Base-by-base conservation (phyloP, 495 filamentous ascomycete species). In the Penicillium crystallinum region DNA sequence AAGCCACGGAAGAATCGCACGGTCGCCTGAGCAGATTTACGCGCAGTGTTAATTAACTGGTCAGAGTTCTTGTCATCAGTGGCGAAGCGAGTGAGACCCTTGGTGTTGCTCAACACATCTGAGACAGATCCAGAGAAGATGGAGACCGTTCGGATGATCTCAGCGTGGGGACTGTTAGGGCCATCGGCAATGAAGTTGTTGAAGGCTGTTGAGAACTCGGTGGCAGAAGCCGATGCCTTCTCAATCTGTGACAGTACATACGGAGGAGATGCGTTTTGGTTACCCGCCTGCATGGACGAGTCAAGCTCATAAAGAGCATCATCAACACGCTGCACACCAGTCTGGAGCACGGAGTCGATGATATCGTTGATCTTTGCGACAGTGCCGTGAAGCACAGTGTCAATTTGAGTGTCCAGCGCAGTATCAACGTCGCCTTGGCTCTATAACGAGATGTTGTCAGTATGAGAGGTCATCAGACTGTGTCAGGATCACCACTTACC, bases 141-240 rank as follows among this genome's bases (percentile, higher is more conserved):
- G 59, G 89, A 90, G 49, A 95, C 83, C 1, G 89, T 93, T 58
- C 92, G 90, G 70, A 97, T 97, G 49, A 97, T 86, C 55, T 93
- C 90, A 3, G 87, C 81, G 63, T 96, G 89, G 9, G 84, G 86
- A 72, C 89, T 91, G 74, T 91, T 95, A 4, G 93, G 93, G 0
- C 93, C 93, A 69, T 98, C 93, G 14, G 91, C 91, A 55, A 98
- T 95, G 70, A 90, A 97, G 65, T 92, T 91, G 75, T 96, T 97
- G 79, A 97, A 97, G 0, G 93, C 84, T 3, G 92, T 97, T 0
- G 92, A 91, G 65, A 98, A 98, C 61, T 97, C 93, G 46, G 89
- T 97, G 4, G 92, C 90, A 49, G 83, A 95, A 12, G 89, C 81
- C n/a, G 89, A 89, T 0, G 93, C 93, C 72, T 97, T 98, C 67